Conservation (phyloP, 2,329 filamentous ascomycete species). For the Pyrenophora graminea region DNA sequence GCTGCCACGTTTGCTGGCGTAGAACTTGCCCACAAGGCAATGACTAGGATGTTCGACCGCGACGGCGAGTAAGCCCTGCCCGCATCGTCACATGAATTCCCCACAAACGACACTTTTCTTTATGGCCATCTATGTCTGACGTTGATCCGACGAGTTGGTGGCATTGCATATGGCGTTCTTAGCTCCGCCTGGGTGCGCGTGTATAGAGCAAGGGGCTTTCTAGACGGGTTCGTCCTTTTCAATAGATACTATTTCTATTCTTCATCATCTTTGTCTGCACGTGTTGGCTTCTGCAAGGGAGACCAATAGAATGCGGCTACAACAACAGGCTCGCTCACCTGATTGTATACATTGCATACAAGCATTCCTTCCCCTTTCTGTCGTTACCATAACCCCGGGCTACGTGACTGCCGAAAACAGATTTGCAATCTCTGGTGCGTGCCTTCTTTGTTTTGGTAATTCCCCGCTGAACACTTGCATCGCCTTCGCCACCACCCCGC, state of each 20-base stretch:
- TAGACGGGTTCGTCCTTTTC: slow-evolving; percentile 9
- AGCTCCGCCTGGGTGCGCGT: slow-evolving; percentile 7
- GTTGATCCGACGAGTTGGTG: slow-evolving; percentile 17
- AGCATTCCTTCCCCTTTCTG: slow-evolving; percentile 12
- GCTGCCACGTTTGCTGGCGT: slow-evolving; percentile 92
- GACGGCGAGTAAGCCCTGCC: slow-evolving; percentile 33
- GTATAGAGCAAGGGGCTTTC: slow-evolving; percentile 14
- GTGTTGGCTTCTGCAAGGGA: slow-evolving; percentile 16
- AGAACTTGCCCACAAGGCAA: slow-evolving; percentile 79
- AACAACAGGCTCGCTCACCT: slow-evolving; percentile 11
- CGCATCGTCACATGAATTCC: not conserved
- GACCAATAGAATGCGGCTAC: slow-evolving; percentile 23
- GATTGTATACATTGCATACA: slow-evolving; percentile 14
- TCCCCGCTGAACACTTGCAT: slow-evolving; percentile 17
- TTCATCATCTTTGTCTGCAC: not conserved
- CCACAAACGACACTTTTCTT: slow-evolving; percentile 6
- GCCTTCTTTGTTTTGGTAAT: slow-evolving; percentile 34
- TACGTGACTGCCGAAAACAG: slow-evolving; percentile 19
- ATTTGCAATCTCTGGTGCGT: slow-evolving; percentile 27
- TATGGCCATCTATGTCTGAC: slow-evolving; percentile 9
- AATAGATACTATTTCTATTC: slow-evolving; percentile 8
- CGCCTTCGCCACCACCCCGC: slow-evolving; percentile 13
- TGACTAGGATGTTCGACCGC: slow-evolving; percentile 72
- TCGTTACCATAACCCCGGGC: slow-evolving; percentile 9
- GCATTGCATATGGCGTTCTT: slow-evolving; percentile 33